Percentiles rank a stretch among this genome's conserved stretches.
These are phyloP conservation scores for Oleoguttula mirabilis DNA, from an alignment of 495 filamentous ascomycete species.

Conservation along the genomic window DNA sequence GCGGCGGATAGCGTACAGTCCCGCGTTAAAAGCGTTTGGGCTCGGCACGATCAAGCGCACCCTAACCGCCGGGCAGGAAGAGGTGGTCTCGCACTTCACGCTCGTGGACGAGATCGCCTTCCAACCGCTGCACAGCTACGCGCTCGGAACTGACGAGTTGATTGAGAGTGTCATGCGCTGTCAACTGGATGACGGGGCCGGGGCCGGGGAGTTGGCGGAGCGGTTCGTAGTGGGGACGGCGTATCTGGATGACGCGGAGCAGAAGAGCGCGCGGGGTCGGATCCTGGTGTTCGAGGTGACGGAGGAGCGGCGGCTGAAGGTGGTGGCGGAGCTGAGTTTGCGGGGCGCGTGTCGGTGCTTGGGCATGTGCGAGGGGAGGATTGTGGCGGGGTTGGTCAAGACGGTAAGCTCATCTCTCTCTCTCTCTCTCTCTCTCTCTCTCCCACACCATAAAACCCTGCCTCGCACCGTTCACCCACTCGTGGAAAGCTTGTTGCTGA, in stretches of 20 bases:
- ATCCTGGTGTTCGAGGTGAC: conserved; percentile 79
- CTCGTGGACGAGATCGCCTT: conserved; percentile 37
- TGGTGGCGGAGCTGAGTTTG: conserved; percentile 49
- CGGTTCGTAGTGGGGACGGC: conserved; percentile 83
- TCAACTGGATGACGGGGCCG: conserved; percentile 54
- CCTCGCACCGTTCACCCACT: too few relatives aligned
- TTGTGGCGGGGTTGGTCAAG: conserved; percentile 77
- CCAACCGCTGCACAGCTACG: conserved; percentile 29
- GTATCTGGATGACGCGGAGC: conserved; percentile 45
- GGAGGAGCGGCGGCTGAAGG: conserved; percentile 53
- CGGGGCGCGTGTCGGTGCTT: conserved; percentile 70
- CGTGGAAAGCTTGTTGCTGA: too few relatives aligned
- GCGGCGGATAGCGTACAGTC: conserved; percentile 75
- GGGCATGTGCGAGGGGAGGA: conserved; percentile 58
- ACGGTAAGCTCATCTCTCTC: conserved; percentile 45
- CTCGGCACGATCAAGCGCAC: conserved; percentile 68
- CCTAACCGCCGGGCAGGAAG: conserved; percentile 43
- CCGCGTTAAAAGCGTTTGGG: conserved; percentile 66
- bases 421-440: too few relatives aligned
- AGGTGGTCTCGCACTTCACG: conserved; percentile 47
- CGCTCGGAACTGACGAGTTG: conserved; percentile 53
- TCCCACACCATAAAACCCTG: too few relatives aligned
- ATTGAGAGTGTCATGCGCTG: conserved; percentile 76
- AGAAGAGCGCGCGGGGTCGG: conserved; percentile 49
- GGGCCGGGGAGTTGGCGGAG: conserved; percentile 46